Percentiles rank a stretch among this genome's conserved stretches.
Conservation (phyloP, 2,329 filamentous ascomycete species). For the Cladosporium sp. region DNA sequence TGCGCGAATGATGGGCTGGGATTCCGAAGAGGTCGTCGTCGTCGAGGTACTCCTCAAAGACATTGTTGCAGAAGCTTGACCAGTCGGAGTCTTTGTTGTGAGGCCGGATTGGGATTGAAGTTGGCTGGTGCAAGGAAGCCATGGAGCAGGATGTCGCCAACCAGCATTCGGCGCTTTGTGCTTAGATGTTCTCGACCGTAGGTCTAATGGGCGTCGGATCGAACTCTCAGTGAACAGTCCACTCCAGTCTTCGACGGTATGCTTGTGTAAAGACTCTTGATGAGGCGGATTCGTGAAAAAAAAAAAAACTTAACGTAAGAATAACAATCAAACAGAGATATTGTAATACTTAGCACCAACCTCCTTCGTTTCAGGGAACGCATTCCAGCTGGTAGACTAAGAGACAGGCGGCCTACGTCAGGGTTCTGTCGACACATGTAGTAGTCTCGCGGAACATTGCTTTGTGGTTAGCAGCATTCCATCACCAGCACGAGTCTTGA, state of each 20-base stretch:
- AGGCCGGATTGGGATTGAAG: conserved; percentile 34
- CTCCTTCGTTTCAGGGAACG: not conserved
- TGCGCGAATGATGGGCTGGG: conserved; percentile 42
- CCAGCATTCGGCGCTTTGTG: not conserved
- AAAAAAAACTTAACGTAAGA: no score
- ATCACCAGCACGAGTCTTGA: not conserved
- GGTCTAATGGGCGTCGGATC: not conserved
- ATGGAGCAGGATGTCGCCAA: not conserved
- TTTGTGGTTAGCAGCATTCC: conserved; percentile 11
- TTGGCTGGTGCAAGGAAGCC: conserved; percentile 9
- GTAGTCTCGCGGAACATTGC: not conserved
- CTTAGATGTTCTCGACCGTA: not conserved
- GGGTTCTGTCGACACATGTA: not conserved
- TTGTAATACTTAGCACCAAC: conserved; percentile 12
- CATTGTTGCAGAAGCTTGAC: conserved; percentile 55
- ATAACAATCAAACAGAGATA: conserved; percentile 9
- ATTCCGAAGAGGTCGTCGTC: conserved; percentile 49
- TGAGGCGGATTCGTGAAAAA: not conserved
- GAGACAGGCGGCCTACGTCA: conserved; percentile 11
- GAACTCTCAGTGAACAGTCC: not conserved
- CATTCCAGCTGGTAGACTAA: conserved; percentile 15
- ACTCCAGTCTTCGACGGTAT: not conserved
- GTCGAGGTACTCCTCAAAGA: conserved; percentile 62
- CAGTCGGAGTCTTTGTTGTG: conserved; percentile 51
- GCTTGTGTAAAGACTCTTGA: not conserved